Percentiles rank a stretch among this genome's conserved stretches.
phyloP scores from a whole-genome alignment of 352 stramenopile genomes.

The Pythium aquatile region DNA sequence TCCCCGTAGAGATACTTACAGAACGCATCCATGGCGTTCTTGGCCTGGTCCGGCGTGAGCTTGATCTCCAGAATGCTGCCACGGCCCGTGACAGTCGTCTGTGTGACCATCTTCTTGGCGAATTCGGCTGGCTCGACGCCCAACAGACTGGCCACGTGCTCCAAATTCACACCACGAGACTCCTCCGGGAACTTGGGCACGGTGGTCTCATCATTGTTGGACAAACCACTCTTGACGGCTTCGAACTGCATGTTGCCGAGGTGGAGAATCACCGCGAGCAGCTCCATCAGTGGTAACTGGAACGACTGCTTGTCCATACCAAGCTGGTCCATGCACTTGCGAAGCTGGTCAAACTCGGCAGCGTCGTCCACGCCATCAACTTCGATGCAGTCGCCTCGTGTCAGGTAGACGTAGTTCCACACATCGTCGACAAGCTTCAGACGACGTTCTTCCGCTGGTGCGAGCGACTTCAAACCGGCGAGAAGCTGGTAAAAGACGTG shows the following conservation, averaged over 20 bases:
- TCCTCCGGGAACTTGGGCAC: conserved; percentile 52
- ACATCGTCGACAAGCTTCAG: conserved; percentile 30
- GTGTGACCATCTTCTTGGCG: conserved; percentile 78
- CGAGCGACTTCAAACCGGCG: conserved; percentile 39
- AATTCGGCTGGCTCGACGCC: conserved; percentile 59
- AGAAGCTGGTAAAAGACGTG: conserved; percentile 84
- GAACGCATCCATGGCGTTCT: conserved; percentile 82
- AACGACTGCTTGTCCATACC: conserved; percentile 65
- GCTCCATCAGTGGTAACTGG: conserved; percentile 67
- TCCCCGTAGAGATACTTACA: conserved; percentile 86
- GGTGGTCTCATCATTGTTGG: conserved; percentile 38
- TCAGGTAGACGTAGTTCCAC: conserved; percentile 77
- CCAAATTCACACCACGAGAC: conserved; percentile 48
- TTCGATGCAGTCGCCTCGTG: conserved; percentile 70
- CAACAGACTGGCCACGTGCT: conserved; percentile 57
- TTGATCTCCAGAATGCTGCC: conserved; percentile 78
- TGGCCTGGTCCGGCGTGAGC: conserved; percentile 65
- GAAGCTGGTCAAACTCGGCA: conserved; percentile 67
- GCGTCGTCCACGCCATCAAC: conserved; percentile 74
- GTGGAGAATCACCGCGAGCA: conserved; percentile 69
- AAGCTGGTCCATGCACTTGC: conserved; percentile 58
- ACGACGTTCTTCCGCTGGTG: conserved; percentile 18
- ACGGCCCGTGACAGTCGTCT: conserved; percentile 76
- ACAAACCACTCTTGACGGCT: background rate
- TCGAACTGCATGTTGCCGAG: conserved; percentile 73